Evolutionary conservation across 306 rosid genomes (phyloP), one percentile per base, ranked within the genome.

Genomic region (Cotoneaster glaucophyllus): DNA sequence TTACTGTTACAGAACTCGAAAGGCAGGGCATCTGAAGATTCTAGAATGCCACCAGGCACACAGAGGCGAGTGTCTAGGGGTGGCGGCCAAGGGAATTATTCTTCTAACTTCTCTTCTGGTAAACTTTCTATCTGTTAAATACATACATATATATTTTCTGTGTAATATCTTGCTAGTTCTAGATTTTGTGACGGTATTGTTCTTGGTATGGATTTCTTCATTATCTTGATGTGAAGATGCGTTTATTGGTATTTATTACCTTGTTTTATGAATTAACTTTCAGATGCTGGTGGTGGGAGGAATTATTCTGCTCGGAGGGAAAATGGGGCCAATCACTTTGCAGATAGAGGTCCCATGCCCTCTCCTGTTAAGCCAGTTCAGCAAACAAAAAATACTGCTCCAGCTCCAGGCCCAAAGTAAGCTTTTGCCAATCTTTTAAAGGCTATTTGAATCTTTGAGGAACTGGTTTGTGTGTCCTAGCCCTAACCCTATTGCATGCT

Each of bases 1-100:
- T 59, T 25, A 52, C 28, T 67, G 69, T 75, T 87, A 69, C 84
- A 92, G 97, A 88, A 69, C 45, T 74, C 76, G 43, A 82, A 83
- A 59, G 76, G 76, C 74, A 69, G 81, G 81, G 75, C 74, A 70
- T 75, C 80, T 67, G 92, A 88, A 48, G 96, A 84, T 75, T 80
- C 82, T 57, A 84, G 84, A 84, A 24, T 73, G 41, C 71, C 78
- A 77, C 84, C 79, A 64, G 87, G 82, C 19, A 75, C 80, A 25
- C 87, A 79, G 32, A 90, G 92, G 84, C 87, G 88, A 81, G 83
- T 85, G 37, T 82, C 78, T 76, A 83, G 92, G 79, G 90, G 89
- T 84, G 81, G 88, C 64, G 80, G 83, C 84, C 91, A 83, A 29
- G 93, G 93, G 67, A 85, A 86, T 58, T 80, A 82, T 85, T 78